Evolutionary conservation across 2,329 filamentous ascomycete genomes (phyloP), one percentile per base, ranked within the genome.

Genomic region (Pseudocercospora cruenta): DNA sequence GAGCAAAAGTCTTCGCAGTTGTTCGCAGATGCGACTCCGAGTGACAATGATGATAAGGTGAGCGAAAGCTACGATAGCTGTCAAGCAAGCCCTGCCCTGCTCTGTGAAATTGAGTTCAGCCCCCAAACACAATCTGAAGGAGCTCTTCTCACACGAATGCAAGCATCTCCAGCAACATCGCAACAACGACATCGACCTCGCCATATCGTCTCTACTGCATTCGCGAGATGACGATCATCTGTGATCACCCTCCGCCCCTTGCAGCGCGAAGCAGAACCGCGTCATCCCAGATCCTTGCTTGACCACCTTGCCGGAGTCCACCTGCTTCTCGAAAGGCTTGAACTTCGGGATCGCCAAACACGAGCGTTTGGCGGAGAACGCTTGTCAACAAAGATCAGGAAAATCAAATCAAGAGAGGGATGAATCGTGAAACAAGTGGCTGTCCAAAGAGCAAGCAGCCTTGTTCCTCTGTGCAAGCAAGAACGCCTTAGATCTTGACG

Each of bases 291-390:
- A 59, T 59, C 36, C 57, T 45, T 26, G 57, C 47, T 45, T 21
- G 19, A 19, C 57, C 21, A 59, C 36, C 57, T 45, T 45, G 57
- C 57, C 36, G 22, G 33, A 24, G 57, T 16, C 39, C 57, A 26
- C 33, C 36, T 59, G 57, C 57, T 59, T 45, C 57, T 43, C 33
- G 57, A 24, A 47, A 22, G 33, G 57, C 57, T 45, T 45, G 57
- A 43, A 59, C 36, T 59, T 59, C 57, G 57, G 36, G n/a, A 22
- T n/a, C 31, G 33, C 28, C 39, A 21, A 47, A 59, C 22, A 6
- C 26, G 45, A 36, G 22, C 43, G 57, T 47, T 16, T 36, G 33
- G 33, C 12, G 51, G 16, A 6, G 26, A 55, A 28, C 21, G 31
- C 31, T 26, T 28, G 51, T 28, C 24, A 31, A n/a, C 22, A 16